Evolutionary conservation across 345 rosid species (phyloP), one percentile per base, ranked within the genome.

Genomic region (Eucalyptus grandis): DNA sequence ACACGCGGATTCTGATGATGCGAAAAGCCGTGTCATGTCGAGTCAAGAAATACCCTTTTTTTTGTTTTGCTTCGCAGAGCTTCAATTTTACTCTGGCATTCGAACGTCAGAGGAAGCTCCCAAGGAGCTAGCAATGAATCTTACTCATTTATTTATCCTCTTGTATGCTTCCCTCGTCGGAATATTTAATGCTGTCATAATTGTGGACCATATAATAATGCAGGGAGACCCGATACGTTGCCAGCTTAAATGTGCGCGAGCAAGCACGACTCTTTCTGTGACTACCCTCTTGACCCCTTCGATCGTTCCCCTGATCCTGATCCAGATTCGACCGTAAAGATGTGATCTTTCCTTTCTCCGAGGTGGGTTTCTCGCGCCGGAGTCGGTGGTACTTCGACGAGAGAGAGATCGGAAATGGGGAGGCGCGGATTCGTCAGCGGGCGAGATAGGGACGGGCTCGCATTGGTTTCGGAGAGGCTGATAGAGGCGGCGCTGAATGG

Each of bases 401-500:
- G 14, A 72, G 83, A 26, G 31, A 87, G 88, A 87, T 21, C 51
- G 49, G 88, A 15, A 49, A 91, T 89, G 93, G 87, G n/a, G 82
- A 90, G 88, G 88, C 69, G 83, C 72, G 72, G 85, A 27, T 44
- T 49, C 58, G 88, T 90, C 69, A 67, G 83, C 62, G 89, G 77
- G 60, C 44, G 90, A 31, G 90, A 89, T 77, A 87, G 93, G 69
- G 92, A 91, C 82, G 91, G 89, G 89, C 89, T 89, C 21, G 83
- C 83, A 19, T 72, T 72, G 46, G 83, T 72, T 37, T 89, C 90
- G 22, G 90, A 92, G 58, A 80, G 88, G 69, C 90, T 91, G 87
- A 87, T 91, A 24, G 92, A 91, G 90, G 92, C 90, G 43, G 90
- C 92, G 22, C 86, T 92, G 49, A 87, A 65, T n/a, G 94, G 94